These are phyloP conservation scores for Emmonsia crescens DNA, from an alignment of 2,329 filamentous ascomycete genomes.

Conservation along the genomic window DNA sequence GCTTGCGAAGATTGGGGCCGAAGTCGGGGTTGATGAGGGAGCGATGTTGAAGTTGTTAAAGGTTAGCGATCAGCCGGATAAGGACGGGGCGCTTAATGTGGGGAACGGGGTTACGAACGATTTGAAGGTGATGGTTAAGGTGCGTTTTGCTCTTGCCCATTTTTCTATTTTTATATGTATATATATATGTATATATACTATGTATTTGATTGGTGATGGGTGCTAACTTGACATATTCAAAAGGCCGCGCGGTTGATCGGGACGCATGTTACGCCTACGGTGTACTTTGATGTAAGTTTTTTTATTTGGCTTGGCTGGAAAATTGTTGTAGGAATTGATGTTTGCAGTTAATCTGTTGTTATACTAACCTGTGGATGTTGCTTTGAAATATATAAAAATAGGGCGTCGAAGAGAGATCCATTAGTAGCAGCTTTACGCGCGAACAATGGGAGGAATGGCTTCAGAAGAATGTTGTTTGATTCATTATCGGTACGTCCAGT, in stretches of 20 bases:
- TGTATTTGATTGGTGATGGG: slow-evolving; percentile 1
- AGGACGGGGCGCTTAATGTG: slow-evolving; percentile 46
- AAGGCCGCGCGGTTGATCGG: slow-evolving; percentile 49
- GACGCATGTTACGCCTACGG: slow-evolving; percentile 84
- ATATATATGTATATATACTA: not conserved
- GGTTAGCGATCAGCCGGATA: slow-evolving; percentile 47
- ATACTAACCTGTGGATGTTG: not conserved
- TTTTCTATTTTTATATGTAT: not conserved
- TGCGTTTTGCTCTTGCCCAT: slow-evolving; percentile 23
- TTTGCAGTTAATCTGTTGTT: not conserved
- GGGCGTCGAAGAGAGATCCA: slow-evolving; percentile 64
- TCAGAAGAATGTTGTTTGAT: slow-evolving; percentile 49
- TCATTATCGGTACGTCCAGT: not conserved
- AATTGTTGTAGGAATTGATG: not conserved
- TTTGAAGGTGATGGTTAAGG: slow-evolving; percentile 73
- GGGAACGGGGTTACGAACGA: slow-evolving; percentile 80
- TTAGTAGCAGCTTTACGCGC: slow-evolving; percentile 65
- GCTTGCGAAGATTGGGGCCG: slow-evolving; percentile 60
- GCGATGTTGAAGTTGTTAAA: slow-evolving; percentile 58
- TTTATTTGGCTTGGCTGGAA: not conserved
- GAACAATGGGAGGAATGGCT: slow-evolving; percentile 84
- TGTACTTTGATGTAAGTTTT: slow-evolving; percentile 59
- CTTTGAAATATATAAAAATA: slow-evolving; percentile 10
- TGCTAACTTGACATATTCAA: not conserved
- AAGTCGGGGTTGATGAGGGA: slow-evolving; percentile 58